Conservation (phyloP, 768 basidiomycete species). For the Pulveroboletus frians region DNA sequence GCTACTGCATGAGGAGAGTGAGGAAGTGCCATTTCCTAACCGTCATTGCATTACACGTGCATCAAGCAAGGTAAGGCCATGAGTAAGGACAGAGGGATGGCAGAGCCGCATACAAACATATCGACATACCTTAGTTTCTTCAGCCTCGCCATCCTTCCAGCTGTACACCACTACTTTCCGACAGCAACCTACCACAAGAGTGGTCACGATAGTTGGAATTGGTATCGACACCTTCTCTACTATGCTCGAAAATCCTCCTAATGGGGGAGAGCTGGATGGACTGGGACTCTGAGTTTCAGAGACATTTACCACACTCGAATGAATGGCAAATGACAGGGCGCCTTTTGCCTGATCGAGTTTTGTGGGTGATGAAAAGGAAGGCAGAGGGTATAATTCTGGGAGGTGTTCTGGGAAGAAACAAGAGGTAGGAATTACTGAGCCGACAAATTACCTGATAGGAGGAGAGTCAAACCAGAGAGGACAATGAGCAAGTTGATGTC, state of each 20-base stretch:
- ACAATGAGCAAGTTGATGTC: constrained; percentile 83
- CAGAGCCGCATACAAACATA: neutral
- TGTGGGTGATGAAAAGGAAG: constrained; percentile 64
- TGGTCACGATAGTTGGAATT: constrained; percentile 67
- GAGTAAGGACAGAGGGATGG: neutral
- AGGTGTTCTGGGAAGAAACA: constrained; percentile 54
- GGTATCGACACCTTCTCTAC: constrained; percentile 30
- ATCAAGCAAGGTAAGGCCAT: neutral
- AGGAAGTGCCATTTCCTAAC: constrained; percentile 73
- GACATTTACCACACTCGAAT: constrained; percentile 54
- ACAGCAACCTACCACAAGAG: constrained; percentile 67
- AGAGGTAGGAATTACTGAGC: constrained; percentile 33
- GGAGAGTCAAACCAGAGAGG: constrained; percentile 61
- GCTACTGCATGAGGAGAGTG: constrained; percentile 86
- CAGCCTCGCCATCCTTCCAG: constrained; percentile 81
- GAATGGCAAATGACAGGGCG: constrained; percentile 77
- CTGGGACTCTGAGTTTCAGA: constrained; percentile 22
- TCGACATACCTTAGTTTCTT: constrained; percentile 56
- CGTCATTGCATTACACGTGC: neutral
- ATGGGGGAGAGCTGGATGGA: constrained; percentile 7
- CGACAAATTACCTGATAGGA: neutral
- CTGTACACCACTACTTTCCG: constrained; percentile 73
- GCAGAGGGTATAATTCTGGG: constrained; percentile 72
- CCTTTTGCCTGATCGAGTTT: constrained; percentile 71
- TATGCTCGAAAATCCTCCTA: constrained; percentile 9